Percentiles rank a stretch among this genome's conserved stretches.
These are phyloP conservation scores for Clohesyomyces aquaticus DNA, from an alignment of 495 filamentous ascomycete species.

Conservation along the genomic window DNA sequence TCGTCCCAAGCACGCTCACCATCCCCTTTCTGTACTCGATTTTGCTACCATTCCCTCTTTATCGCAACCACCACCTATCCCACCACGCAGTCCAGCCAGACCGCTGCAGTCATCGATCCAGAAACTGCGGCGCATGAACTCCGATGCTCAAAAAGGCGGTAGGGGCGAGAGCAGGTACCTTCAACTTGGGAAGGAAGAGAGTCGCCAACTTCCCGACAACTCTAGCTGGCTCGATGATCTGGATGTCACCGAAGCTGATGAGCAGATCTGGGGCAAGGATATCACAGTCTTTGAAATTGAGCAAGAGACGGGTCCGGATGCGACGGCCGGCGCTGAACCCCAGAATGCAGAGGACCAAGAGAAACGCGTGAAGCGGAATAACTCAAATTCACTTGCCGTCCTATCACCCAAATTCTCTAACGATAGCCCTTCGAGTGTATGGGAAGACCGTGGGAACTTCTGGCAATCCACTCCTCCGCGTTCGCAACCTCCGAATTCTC, in stretches of 20 bases:
- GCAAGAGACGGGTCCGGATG: too few species aligned
- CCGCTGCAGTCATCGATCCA: slow-evolving; percentile 39
- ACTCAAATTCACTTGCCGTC: background rate
- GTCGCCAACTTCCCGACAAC: slow-evolving; percentile 40
- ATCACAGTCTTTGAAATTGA: too few species aligned
- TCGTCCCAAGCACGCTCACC: slow-evolving; percentile 15
- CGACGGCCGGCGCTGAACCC: too few species aligned
- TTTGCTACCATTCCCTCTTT: slow-evolving; percentile 33
- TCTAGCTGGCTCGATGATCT: slow-evolving; percentile 31
- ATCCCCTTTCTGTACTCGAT: slow-evolving; percentile 14
- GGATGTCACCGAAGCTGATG: slow-evolving; percentile 2
- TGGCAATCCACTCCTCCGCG: slow-evolving; percentile 31
- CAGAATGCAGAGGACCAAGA: too few species aligned
- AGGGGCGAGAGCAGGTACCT: slow-evolving; percentile 39
- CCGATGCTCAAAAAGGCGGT: slow-evolving; percentile 38
- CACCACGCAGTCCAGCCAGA: slow-evolving; percentile 37
- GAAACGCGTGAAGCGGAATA: background rate
- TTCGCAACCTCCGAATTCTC: slow-evolving; percentile 5
- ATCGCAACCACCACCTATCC: slow-evolving; percentile 25
- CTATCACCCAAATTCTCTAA: background rate
- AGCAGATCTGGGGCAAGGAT: background rate
- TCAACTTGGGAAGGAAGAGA: slow-evolving; percentile 42
- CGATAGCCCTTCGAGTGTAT: slow-evolving; percentile 30
- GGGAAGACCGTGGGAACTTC: slow-evolving; percentile 39
- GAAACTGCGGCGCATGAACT: slow-evolving; percentile 46